These are phyloP conservation scores for Hygrophorus pudorinus DNA, from an alignment of 768 basidiomycete species.

Conservation along the genomic window DNA sequence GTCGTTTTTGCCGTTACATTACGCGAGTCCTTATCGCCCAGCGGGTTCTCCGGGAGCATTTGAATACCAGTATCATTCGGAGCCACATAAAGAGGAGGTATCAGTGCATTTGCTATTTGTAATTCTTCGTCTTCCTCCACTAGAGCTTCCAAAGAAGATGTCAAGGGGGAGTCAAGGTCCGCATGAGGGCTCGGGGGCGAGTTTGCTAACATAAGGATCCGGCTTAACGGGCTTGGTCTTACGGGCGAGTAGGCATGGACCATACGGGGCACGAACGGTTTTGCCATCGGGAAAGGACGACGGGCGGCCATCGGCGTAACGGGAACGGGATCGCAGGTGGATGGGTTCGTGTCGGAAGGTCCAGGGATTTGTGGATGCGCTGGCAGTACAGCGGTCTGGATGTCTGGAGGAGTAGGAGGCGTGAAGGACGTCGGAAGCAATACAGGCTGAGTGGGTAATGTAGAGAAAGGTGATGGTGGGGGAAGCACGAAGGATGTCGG, in stretches of 20 bases:
- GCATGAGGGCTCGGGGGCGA: slow-evolving; percentile 39
- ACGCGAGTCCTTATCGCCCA: slow-evolving; percentile 38
- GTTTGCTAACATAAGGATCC: slow-evolving; percentile 63
- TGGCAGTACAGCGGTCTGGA: not conserved
- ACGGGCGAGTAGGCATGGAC: slow-evolving; percentile 75
- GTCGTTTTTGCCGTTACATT: slow-evolving; percentile 16
- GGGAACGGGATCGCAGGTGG: not conserved
- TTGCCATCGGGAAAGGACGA: slow-evolving; percentile 44
- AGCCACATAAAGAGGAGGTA: slow-evolving; percentile 21
- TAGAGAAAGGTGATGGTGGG: slow-evolving; percentile 64
- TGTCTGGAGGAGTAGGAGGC: not conserved
- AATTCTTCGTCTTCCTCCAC: slow-evolving; percentile 26
- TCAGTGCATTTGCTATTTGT: slow-evolving; percentile 13
- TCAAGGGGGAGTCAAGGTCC: slow-evolving; percentile 15
- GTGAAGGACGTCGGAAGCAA: not conserved
- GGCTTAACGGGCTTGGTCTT: slow-evolving; percentile 71
- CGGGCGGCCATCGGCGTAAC: slow-evolving; percentile 7
- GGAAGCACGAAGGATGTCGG: slow-evolving; percentile 70
- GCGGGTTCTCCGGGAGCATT: slow-evolving; percentile 34
- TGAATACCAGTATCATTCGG: slow-evolving; percentile 17
- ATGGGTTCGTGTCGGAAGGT: not conserved
- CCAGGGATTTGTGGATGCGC: not conserved
- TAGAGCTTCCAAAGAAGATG: slow-evolving; percentile 14
- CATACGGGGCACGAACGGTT: slow-evolving; percentile 60
- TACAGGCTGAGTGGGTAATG: slow-evolving; percentile 40